Evolutionary conservation across 352 stramenopile species (phyloP).

Genomic region (Blastocystis sp.): DNA sequence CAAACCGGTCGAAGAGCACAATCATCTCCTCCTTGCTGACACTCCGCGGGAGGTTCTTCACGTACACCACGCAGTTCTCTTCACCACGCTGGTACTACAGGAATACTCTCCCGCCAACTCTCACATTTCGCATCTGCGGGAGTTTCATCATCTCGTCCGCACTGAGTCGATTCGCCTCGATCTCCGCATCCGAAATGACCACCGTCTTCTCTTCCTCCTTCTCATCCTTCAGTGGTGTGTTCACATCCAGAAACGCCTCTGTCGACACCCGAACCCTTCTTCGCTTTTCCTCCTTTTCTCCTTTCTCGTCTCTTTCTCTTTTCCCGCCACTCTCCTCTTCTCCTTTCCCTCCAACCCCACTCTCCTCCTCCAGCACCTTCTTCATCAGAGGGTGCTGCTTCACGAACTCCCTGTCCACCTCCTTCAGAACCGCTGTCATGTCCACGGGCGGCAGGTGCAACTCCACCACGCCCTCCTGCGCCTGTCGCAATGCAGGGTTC

Average conservation of each 20-base stretch:
- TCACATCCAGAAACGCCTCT: neutral
- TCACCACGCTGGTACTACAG: constrained; percentile 32
- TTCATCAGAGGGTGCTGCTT: constrained; percentile 1
- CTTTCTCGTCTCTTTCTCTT: neutral
- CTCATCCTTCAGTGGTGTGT: neutral
- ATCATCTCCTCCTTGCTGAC: constrained; percentile 49
- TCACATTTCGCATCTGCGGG: constrained; percentile 26
- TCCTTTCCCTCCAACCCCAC: neutral
- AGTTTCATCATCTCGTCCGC: neutral
- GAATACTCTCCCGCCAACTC: neutral
- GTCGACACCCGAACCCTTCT: neutral
- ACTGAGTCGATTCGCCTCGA: constrained; percentile 10
- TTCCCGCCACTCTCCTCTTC: neutral
- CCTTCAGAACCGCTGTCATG: neutral
- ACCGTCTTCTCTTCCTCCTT: constrained; percentile 2
- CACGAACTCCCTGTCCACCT: constrained; percentile 51
- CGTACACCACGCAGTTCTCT: neutral
- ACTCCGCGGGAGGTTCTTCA: constrained; percentile 32
- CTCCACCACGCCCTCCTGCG: constrained; percentile 4
- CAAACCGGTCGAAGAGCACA: constrained; percentile 11
- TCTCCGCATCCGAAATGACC: constrained; percentile 29
- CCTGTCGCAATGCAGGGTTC: neutral
- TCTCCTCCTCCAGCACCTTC: neutral
- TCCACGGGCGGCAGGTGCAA: constrained; percentile 21
- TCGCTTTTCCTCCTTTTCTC: neutral